Percentiles rank a stretch among this genome's conserved stretches.
Evolutionary conservation across 208 protist species (phyloP).

Genomic region (Hexamita inflata): DNA sequence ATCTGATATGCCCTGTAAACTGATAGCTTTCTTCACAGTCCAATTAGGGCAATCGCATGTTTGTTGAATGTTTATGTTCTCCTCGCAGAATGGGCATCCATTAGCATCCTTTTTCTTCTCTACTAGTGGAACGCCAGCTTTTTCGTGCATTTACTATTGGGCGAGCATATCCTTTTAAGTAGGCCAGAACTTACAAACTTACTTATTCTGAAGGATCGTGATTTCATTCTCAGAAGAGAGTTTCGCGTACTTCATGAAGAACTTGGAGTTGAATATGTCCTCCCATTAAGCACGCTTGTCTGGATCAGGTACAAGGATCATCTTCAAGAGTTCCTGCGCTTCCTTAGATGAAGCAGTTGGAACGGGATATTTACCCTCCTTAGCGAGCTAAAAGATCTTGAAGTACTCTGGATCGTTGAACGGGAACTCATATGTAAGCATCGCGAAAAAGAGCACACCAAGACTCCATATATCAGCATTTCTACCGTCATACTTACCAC

Average conservation of each 20-base stretch:
- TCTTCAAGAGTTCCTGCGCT: not conserved
- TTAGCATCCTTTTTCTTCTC: too few relatives aligned
- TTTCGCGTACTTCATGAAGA: not conserved
- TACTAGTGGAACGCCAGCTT: too few relatives aligned
- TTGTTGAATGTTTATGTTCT: too few relatives aligned
- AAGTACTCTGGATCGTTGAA: not conserved
- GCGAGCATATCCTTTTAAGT: too few relatives aligned
- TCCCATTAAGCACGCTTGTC: not conserved
- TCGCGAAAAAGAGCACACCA: constrained; percentile 24
- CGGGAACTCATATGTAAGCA: constrained; percentile 21
- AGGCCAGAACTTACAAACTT: too few relatives aligned
- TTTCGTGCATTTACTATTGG: too few relatives aligned
- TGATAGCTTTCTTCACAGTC: too few relatives aligned
- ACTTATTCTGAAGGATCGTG: too few relatives aligned
- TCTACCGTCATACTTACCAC: constrained; percentile 22
- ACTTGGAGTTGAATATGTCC: constrained; percentile 6
- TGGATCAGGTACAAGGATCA: not conserved
- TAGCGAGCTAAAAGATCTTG: constrained; percentile 15
- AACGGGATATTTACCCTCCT: not conserved
- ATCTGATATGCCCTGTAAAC: too few relatives aligned
- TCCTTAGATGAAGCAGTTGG: not conserved
- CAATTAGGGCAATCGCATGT: too few relatives aligned
- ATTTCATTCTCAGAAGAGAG: not conserved
- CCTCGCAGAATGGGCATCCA: too few relatives aligned
- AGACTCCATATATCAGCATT: constrained; percentile 27